These are phyloP conservation scores for Komagataella mondaviorum DNA, from an alignment of 805 yeast species.

Conservation along the genomic window DNA sequence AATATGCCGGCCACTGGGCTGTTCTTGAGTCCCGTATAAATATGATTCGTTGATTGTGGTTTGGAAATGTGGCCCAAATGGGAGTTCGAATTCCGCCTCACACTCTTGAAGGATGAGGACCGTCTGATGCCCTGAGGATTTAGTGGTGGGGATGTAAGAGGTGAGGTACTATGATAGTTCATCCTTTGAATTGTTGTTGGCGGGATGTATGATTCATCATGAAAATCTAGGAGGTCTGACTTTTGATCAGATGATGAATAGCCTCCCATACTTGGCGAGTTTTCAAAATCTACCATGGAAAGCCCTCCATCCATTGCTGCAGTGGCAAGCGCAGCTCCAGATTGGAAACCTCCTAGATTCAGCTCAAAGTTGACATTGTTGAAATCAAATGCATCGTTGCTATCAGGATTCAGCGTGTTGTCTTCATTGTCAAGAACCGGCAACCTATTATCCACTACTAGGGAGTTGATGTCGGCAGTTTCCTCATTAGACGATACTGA, in stretches of 20 bases:
- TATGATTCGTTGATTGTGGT: background rate
- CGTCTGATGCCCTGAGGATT: background rate
- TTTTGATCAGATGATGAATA: background rate
- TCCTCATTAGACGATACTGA: background rate
- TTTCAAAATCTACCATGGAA: constrained; percentile 16
- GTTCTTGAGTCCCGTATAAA: background rate
- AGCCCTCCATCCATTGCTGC: constrained; percentile 16
- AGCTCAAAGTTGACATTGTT: constrained; percentile 5
- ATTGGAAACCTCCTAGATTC: constrained; percentile 15
- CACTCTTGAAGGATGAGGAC: background rate
- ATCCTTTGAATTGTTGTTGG: background rate
- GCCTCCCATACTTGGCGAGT: background rate
- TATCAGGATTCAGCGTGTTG: background rate
- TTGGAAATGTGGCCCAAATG: background rate
- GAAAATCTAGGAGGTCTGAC: background rate
- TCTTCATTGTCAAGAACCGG: background rate
- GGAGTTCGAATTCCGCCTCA: background rate
- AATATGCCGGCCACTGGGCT: background rate
- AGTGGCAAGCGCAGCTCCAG: constrained; percentile 17
- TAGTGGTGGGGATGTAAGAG: background rate
- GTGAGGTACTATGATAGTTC: background rate
- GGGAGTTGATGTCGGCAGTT: background rate
- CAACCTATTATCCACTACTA: background rate
- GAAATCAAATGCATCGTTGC: constrained; percentile 6
- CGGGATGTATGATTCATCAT: background rate